Evolutionary conservation across 2,329 filamentous ascomycete genomes (phyloP), one percentile per base, ranked within the genome.

Genomic region (Didymella pomorum): DNA sequence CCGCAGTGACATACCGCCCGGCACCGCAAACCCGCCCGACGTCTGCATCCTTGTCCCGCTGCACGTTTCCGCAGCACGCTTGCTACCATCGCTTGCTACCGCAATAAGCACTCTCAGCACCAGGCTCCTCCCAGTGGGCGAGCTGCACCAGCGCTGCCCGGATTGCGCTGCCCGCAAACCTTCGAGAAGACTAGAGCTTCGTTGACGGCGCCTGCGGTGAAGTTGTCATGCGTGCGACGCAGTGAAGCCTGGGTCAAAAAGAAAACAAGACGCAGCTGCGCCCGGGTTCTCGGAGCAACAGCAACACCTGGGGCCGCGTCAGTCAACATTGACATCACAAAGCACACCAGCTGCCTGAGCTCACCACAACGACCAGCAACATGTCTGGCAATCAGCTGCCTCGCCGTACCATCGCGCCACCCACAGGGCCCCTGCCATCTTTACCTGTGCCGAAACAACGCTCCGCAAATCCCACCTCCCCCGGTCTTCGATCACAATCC

Each of bases 371-470:
- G 8, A 35, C 62, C 43, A 31, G 44, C 63, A 66, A 25, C 59
- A 76, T 76, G 73, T 70, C 68, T 47, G 87, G 87, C 56, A 87
- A 88, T 52, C 81, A 89, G 42, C 81, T 91, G 49, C 89, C 90
- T 64, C 85, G 80, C 66, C 80, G 83, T 50, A 76, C 80, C 25
- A 76, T 88, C 68, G 89, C 87, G 58, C 89, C 92, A 47, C 90
- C 92, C 16, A 87, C 86, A 28, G 84, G 87, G 62, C 86, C 89
- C 26, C 81, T 95, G 23, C 91, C 92, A 42, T 88, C 90, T 42
- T 80, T 96, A 46, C 91, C 92, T 26, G 81, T 90, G 18, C 78
- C 83, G 44, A 95, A 92, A 78, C 87, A 89, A 37, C 85, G 91
- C 62, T 89, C 85, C 76, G 87, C 80, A 56, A 71, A 68, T 50